A percentile compares a stretch with the other conserved stretches of the same genome.
These are phyloP conservation scores for Tuber aestivum DNA, from an alignment of 495 filamentous ascomycete genomes.

Conservation along the genomic window DNA sequence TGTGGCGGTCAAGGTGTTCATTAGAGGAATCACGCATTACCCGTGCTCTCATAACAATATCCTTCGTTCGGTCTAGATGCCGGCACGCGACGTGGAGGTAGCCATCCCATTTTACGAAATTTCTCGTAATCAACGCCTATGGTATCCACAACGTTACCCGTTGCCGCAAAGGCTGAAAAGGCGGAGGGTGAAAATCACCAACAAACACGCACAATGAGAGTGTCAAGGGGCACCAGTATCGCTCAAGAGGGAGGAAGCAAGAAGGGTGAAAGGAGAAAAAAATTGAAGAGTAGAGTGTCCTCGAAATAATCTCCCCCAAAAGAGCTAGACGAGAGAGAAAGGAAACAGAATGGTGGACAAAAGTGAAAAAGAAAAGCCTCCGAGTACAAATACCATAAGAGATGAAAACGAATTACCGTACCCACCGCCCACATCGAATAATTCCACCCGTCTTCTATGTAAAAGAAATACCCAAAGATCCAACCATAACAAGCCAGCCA, in stretches of 20 bases:
- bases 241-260: not conserved
- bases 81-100: not conserved
- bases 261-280: not conserved
- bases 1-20: not conserved
- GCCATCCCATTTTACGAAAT: not conserved
- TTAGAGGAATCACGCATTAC: not conserved
- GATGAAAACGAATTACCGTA: constrained; percentile 2
- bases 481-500: not conserved
- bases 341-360: not conserved
- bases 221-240: not conserved
- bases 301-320: not conserved
- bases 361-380: not conserved
- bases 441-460: constrained; percentile 1
- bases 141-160: not conserved
- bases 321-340: not conserved
- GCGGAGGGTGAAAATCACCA: not conserved
- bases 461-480: not conserved
- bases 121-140: not conserved
- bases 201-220: not conserved
- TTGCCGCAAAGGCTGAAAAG: not conserved
- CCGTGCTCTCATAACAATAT: too few relatives aligned
- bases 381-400: not conserved
- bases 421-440: not conserved
- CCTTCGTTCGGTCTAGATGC: not conserved
- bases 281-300: not conserved